Evolutionary conservation across 2,329 filamentous ascomycete species (phyloP).

Genomic region (Fusarium hainanense): DNA sequence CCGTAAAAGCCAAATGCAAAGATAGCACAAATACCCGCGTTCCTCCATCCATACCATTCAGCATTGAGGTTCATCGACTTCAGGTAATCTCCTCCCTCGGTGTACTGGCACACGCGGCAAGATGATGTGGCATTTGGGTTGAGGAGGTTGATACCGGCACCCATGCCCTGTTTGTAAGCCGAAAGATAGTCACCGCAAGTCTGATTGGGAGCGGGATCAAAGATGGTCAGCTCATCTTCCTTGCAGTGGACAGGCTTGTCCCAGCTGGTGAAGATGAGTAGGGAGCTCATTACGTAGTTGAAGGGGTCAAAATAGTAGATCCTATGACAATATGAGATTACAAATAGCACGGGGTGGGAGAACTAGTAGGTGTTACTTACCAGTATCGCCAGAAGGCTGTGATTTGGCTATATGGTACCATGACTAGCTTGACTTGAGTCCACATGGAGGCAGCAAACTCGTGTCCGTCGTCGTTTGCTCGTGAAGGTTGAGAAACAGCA

Average conservation of each 20-base stretch:
- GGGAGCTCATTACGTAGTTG: slow-evolving; percentile 68
- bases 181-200: slow-evolving; percentile 69
- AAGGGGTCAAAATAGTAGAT: slow-evolving; percentile 70
- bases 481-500: slow-evolving; percentile 59
- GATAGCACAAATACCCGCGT: slow-evolving; percentile 68
- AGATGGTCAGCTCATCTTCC: slow-evolving; percentile 61
- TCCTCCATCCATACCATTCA: slow-evolving; percentile 74
- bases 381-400: slow-evolving; percentile 75
- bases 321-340: no score
- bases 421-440: slow-evolving; percentile 72
- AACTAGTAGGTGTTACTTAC: slow-evolving; percentile 44
- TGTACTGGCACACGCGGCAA: slow-evolving; percentile 72
- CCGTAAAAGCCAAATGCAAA: slow-evolving; percentile 66
- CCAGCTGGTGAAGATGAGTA: slow-evolving; percentile 64
- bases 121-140: slow-evolving; percentile 67
- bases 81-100: slow-evolving; percentile 68
- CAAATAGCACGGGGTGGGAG: no score
- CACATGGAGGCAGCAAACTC: slow-evolving; percentile 78
- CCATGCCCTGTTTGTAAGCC: slow-evolving; percentile 55
- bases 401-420: slow-evolving; percentile 73
- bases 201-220: slow-evolving; percentile 60
- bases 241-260: slow-evolving; percentile 60
- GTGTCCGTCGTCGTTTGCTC: slow-evolving; percentile 62
- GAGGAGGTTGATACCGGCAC: slow-evolving; percentile 60
- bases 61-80: slow-evolving; percentile 67